Evolutionary conservation across 306 rosid species (phyloP).

Genomic region (Arachis stenosperma): DNA sequence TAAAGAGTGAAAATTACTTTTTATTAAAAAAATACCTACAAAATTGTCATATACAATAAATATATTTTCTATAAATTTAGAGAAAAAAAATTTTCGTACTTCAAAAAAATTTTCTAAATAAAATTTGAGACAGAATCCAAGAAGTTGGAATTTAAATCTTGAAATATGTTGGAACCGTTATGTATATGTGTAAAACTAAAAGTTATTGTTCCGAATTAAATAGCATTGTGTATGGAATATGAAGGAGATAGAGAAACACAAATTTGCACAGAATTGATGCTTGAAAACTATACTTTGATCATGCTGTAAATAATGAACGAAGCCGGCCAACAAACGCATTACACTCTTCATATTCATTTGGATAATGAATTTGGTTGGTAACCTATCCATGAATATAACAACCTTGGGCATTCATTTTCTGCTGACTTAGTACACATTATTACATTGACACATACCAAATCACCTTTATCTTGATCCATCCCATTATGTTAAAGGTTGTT

Average conservation of each 20-base stretch:
- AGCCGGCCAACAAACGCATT: background rate
- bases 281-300: background rate
- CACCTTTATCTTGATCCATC: constrained; percentile 4
- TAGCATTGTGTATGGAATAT: background rate
- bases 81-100: too few species aligned
- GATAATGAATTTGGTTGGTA: background rate
- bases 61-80: too few species aligned
- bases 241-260: background rate
- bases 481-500: constrained; percentile 6
- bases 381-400: background rate
- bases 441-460: constrained; percentile 14
- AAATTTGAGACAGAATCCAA: background rate
- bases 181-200: background rate
- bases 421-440: constrained; percentile 25
- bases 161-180: background rate
- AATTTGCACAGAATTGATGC: background rate
- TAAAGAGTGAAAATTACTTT: too few species aligned
- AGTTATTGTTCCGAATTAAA: background rate
- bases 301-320: background rate
- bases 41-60: too few species aligned
- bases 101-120: too few species aligned
- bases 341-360: constrained; percentile 3
- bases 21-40: too few species aligned
- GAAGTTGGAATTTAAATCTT: background rate
- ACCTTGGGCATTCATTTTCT: constrained; percentile 1